Percentiles rank a stretch among this genome's conserved stretches.
These are phyloP conservation scores for Jaenimonas drosophilae DNA, from an alignment of 208 protist species.

Conservation along the genomic window DNA sequence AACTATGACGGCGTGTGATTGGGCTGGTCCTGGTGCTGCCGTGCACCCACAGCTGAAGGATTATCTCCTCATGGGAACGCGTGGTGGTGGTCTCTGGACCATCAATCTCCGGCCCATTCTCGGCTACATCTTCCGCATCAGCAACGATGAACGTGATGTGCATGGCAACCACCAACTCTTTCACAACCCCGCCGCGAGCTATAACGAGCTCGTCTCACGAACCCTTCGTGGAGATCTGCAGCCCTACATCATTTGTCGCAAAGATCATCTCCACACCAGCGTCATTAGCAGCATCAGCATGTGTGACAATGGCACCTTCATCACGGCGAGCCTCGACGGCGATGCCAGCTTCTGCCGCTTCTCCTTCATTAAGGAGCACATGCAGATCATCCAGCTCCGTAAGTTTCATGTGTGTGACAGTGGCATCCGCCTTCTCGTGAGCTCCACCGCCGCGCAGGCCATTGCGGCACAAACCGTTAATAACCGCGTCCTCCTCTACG, in stretches of 20 bases:
- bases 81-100: conserved; percentile 16
- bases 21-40: conserved; percentile 10
- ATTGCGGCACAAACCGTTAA: conserved; percentile 25
- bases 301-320: conserved; percentile 10
- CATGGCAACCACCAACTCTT: conserved; percentile 7
- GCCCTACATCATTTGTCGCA: conserved; percentile 12
- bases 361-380: conserved; percentile 1
- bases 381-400: conserved; percentile 4
- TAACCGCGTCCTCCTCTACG: conserved; percentile 24
- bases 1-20: conserved; percentile 55
- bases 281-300: conserved; percentile 20
- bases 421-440: conserved; percentile 22
- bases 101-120: conserved; percentile 22
- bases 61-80: conserved; percentile 31
- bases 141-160: conserved; percentile 1
- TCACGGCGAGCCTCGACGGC: conserved; percentile 29
- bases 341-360: conserved; percentile 24
- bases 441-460: conserved; percentile 16
- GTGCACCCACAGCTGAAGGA: conserved; percentile 13
- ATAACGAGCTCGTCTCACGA: conserved; percentile 1
- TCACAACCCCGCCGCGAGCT: conserved; percentile 8
- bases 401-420: conserved; percentile 13
- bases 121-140: conserved; percentile 16
- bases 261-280: conserved; percentile 11
- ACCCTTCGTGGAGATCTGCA: conserved; percentile 4